Evolutionary conservation across 139 green algal species (phyloP).

Genomic region (Pseudopediastrum boryanum): DNA sequence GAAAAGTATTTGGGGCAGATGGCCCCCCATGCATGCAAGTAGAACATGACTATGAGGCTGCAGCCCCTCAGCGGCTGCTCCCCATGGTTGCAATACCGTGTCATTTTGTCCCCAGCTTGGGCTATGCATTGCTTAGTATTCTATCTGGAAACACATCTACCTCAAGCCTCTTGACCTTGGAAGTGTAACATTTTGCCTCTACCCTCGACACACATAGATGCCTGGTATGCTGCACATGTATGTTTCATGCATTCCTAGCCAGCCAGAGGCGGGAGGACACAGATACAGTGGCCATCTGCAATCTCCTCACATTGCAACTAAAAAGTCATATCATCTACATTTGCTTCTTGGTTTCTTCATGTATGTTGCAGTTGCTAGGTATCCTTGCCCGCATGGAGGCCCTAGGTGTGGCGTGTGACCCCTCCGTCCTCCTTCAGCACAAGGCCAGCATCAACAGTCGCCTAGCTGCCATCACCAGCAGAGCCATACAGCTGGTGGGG

Average conservation of each 20-base stretch:
- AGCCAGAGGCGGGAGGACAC: neutral
- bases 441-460: constrained; percentile 24
- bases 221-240: neutral
- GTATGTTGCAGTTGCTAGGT: constrained; percentile 26
- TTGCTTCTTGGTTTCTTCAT: neutral
- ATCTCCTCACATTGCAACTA: neutral
- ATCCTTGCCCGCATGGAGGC: constrained; percentile 49
- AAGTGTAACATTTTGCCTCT: neutral
- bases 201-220: neutral
- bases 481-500: constrained; percentile 36
- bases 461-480: constrained; percentile 38
- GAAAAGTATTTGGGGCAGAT: too few relatives aligned
- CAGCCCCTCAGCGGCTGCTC: too few relatives aligned
- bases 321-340: neutral
- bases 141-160: too few relatives aligned
- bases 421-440: constrained; percentile 30
- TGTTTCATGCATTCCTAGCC: neutral
- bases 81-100: too few relatives aligned
- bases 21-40: too few relatives aligned
- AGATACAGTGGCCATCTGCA: neutral
- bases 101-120: too few relatives aligned
- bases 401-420: constrained; percentile 38
- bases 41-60: too few relatives aligned
- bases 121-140: too few relatives aligned
- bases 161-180: too few relatives aligned